A percentile compares a stretch with the other conserved stretches of the same genome.
Conservation (phyloP, 352 stramenopile genomes). For the Halophytophthora batemanensis region DNA sequence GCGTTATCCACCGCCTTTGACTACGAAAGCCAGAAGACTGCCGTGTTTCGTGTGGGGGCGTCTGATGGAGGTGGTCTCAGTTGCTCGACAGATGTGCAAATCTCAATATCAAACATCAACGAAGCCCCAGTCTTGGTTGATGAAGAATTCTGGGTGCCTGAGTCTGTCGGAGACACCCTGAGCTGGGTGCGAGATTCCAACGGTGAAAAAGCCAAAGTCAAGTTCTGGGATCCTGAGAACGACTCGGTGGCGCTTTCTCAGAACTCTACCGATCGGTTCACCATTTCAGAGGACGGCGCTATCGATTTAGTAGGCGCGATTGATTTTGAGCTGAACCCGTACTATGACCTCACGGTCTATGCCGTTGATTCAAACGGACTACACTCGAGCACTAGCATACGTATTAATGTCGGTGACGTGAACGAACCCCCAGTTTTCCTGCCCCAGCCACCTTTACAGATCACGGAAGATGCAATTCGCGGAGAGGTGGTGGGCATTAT, state of each 20-base stretch:
- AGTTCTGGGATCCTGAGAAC: conserved; percentile 64
- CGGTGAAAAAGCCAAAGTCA: conserved; percentile 15
- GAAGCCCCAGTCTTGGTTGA: conserved; percentile 34
- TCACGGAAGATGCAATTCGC: conserved; percentile 35
- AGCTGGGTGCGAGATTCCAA: conserved; percentile 11
- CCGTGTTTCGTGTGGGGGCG: conserved; percentile 11
- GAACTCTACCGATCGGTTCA: conserved; percentile 27
- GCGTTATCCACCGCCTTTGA: conserved; percentile 12
- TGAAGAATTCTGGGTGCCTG: conserved; percentile 36
- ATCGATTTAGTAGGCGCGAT: conserved; percentile 13
- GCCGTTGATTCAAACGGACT: conserved; percentile 7
- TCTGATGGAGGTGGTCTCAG: conserved; percentile 16
- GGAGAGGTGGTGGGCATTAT: conserved; percentile 33
- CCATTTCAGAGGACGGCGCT: conserved; percentile 17
- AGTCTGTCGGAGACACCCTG: conserved; percentile 22
- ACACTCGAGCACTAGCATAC: conserved; percentile 21
- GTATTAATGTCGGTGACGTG: conserved; percentile 38
- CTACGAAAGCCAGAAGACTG: conserved; percentile 14
- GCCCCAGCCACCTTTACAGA: conserved; percentile 20
- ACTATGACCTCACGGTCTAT: conserved; percentile 18
- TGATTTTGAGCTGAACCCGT: conserved; percentile 19
- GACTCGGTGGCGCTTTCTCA: conserved; percentile 34
- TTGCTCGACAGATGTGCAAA: conserved; percentile 9
- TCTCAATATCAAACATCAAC: conserved; percentile 26
- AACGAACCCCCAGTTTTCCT: conserved; percentile 50